Conservation (phyloP, 1,284 basidiomycete species). For the Sanghuangporus weigelae region DNA sequence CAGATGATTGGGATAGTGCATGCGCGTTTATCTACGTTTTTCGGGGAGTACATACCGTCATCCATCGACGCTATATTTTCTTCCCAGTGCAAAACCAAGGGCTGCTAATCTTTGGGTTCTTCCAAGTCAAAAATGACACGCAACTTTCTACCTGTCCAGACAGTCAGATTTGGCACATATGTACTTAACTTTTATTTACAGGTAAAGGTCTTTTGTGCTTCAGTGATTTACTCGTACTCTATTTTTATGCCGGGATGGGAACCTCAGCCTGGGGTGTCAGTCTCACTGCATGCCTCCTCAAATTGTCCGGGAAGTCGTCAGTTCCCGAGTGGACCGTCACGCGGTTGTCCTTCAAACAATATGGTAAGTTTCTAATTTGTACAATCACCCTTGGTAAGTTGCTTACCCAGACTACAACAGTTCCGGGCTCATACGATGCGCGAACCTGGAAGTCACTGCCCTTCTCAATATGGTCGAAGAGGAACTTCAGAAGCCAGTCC, state of each 20-base stretch:
- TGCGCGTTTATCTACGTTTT: too few species aligned
- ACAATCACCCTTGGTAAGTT: background rate
- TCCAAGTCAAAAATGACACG: too few species aligned
- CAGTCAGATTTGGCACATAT: background rate
- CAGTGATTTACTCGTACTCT: background rate
- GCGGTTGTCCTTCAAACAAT: slow-evolving; percentile 40
- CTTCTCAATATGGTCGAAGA: slow-evolving; percentile 49
- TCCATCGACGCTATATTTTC: background rate
- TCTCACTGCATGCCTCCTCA: slow-evolving; percentile 45
- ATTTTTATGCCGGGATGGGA: slow-evolving; percentile 33
- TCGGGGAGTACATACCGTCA: too few species aligned
- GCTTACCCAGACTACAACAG: slow-evolving; percentile 44
- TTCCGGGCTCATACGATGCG: slow-evolving; percentile 38
- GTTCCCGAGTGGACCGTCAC: slow-evolving; percentile 45
- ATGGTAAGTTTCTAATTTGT: background rate
- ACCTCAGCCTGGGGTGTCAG: slow-evolving; percentile 51
- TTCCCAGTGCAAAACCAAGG: background rate
- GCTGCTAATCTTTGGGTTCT: too few species aligned
- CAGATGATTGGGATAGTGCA: too few species aligned
- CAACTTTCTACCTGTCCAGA: background rate
- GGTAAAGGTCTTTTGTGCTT: background rate
- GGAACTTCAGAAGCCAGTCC: slow-evolving; percentile 56
- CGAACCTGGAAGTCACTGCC: slow-evolving; percentile 44
- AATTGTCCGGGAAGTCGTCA: slow-evolving; percentile 37
- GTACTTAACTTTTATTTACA: background rate